Percentiles rank a stretch among this genome's conserved stretches.
Conservation (phyloP, 768 basidiomycete genomes). For the Lepiota brunneoincarnata region DNA sequence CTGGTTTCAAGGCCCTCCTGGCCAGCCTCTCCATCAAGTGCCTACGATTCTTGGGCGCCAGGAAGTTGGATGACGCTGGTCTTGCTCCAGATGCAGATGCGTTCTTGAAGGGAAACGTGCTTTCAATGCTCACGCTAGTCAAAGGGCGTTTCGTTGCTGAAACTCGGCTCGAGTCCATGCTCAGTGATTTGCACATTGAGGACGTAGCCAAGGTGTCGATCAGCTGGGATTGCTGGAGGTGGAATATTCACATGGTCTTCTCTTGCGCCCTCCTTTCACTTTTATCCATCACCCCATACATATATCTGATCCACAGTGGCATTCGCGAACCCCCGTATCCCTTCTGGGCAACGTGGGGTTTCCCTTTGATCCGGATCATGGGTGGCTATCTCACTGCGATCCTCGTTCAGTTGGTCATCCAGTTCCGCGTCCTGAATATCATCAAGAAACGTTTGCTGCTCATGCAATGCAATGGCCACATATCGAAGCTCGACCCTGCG, state of each 20-base stretch:
- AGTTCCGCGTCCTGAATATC: conserved; percentile 1
- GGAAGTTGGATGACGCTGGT: background rate
- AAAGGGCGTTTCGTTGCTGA: background rate
- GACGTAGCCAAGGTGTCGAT: background rate
- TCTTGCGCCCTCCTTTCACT: background rate
- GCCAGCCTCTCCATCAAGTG: conserved; percentile 11
- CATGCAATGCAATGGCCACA: too few species aligned
- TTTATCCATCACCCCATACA: background rate
- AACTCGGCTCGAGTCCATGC: background rate
- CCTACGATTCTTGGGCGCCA: too few species aligned
- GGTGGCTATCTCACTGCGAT: background rate
- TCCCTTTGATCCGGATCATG: background rate
- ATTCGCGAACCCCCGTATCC: background rate
- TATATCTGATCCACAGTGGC: background rate
- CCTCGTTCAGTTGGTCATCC: background rate
- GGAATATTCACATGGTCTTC: background rate
- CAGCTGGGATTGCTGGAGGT: background rate
- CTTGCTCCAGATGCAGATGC: too few species aligned
- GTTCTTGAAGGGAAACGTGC: background rate
- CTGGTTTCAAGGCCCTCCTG: conserved; percentile 15
- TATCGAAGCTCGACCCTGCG: too few species aligned
- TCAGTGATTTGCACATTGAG: background rate
- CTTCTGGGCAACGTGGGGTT: background rate
- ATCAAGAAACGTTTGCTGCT: too few species aligned
- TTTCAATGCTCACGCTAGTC: background rate